A percentile compares a stretch with the other conserved stretches of the same genome.
phyloP scores from a whole-genome alignment of 192 early-diverging fungal genomes.

The Pilaira anomala region DNA sequence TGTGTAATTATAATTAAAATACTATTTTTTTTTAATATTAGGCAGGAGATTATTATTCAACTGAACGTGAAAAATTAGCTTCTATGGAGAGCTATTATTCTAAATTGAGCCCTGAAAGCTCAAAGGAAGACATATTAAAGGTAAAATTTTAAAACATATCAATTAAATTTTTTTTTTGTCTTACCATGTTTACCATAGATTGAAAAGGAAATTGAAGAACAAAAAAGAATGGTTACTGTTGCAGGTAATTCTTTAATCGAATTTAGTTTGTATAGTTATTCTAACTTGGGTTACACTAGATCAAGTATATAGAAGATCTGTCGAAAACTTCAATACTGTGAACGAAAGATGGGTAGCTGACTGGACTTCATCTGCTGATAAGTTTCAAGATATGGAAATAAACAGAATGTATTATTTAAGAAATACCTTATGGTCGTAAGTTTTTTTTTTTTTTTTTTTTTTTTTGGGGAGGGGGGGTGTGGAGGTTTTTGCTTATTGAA shows the following conservation, averaged over 20 bases:
- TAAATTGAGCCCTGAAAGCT: background rate
- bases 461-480: too few species aligned
- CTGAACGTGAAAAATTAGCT: conserved; percentile 8
- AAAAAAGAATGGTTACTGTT: conserved; percentile 14
- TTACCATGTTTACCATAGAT: conserved; percentile 18
- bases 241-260: conserved; percentile 7
- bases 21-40: conserved; percentile 10
- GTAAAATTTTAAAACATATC: background rate
- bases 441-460: background rate
- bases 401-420: conserved; percentile 65
- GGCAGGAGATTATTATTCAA: conserved; percentile 21
- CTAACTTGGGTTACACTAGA: conserved; percentile 27
- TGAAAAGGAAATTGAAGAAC: conserved; percentile 26
- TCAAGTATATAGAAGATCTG: conserved; percentile 45
- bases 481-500: too few species aligned
- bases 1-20: background rate
- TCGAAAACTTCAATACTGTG: conserved; percentile 33
- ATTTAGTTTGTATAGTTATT: background rate
- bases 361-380: conserved; percentile 48
- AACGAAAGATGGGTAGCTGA: conserved; percentile 50
- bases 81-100: conserved; percentile 5
- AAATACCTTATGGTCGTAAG: conserved; percentile 66
- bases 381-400: conserved; percentile 65
- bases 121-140: background rate
- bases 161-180: background rate